These are phyloP conservation scores for Phytophthora meadii DNA, from an alignment of 352 stramenopile species.

Conservation along the genomic window DNA sequence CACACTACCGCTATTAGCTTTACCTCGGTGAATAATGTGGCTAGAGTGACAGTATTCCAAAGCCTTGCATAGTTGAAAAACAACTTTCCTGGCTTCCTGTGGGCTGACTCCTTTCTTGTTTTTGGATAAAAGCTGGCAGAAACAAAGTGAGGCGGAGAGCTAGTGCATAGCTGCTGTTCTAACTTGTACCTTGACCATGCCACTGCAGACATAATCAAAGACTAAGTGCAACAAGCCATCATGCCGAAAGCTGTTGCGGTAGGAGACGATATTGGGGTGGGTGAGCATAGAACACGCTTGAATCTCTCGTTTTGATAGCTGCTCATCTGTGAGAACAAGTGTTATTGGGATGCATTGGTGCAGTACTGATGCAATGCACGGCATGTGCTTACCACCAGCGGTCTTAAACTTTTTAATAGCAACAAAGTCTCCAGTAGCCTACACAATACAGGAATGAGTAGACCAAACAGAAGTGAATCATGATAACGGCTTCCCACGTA, in stretches of 20 bases:
- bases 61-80: conserved; percentile 79
- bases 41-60: conserved; percentile 82
- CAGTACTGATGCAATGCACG: neutral
- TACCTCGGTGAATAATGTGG: conserved; percentile 84
- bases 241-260: conserved; percentile 82
- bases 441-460: conserved; percentile 3
- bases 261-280: conserved; percentile 83
- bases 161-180: neutral
- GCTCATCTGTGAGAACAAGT: conserved; percentile 52
- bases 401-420: conserved; percentile 90
- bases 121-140: conserved; percentile 53
- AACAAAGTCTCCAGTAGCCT: conserved; percentile 71
- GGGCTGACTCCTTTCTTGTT: conserved; percentile 72
- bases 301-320: conserved; percentile 81
- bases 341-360: neutral
- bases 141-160: neutral
- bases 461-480: neutral
- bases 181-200: conserved; percentile 67
- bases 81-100: conserved; percentile 51
- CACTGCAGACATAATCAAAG: conserved; percentile 79
- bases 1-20: neutral
- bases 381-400: conserved; percentile 40
- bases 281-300: conserved; percentile 86
- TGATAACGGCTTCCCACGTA: conserved; percentile 17
- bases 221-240: conserved; percentile 81